A percentile compares a stretch with the other conserved stretches of the same genome.
Evolutionary conservation across 2,329 filamentous ascomycete genomes (phyloP).

Genomic region (Dryadomyces quercivorus): DNA sequence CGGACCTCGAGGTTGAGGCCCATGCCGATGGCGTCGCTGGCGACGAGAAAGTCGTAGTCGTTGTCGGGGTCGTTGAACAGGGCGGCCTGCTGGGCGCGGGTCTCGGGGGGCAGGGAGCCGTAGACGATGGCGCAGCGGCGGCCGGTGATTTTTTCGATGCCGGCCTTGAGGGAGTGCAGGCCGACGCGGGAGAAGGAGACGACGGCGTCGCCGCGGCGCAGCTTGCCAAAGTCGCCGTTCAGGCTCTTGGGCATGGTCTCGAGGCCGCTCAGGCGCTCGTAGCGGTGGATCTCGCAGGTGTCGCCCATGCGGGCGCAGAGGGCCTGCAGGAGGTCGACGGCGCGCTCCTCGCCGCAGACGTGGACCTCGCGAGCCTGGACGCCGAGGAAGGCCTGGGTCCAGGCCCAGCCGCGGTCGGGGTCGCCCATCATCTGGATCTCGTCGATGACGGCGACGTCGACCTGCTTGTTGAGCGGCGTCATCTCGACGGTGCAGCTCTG

Average conservation of each 20-base stretch:
- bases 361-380: constrained; percentile 82
- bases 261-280: constrained; percentile 72
- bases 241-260: constrained; percentile 53
- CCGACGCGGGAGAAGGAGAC: constrained; percentile 74
- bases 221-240: constrained; percentile 45
- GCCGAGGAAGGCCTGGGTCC: constrained; percentile 84
- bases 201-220: constrained; percentile 82
- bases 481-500: constrained; percentile 93
- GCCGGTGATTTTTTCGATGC: constrained; percentile 65
- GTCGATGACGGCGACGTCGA: constrained; percentile 91
- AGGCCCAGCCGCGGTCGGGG: constrained; percentile 73
- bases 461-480: constrained; percentile 38
- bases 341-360: constrained; percentile 80
- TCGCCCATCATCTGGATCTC: constrained; percentile 97
- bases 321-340: constrained; percentile 65
- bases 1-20: constrained; percentile 88
- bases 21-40: constrained; percentile 77
- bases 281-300: constrained; percentile 66
- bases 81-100: constrained; percentile 77
- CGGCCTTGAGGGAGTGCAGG: constrained; percentile 67
- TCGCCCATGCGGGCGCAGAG: constrained; percentile 74
- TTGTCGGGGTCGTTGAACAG: constrained; percentile 94
- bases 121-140: constrained; percentile 86
- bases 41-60: constrained; percentile 88
- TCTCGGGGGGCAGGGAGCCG: constrained; percentile 82